Base-by-base conservation (phyloP, 1,284 basidiomycete genomes). In the Meira miltonrushii region DNA sequence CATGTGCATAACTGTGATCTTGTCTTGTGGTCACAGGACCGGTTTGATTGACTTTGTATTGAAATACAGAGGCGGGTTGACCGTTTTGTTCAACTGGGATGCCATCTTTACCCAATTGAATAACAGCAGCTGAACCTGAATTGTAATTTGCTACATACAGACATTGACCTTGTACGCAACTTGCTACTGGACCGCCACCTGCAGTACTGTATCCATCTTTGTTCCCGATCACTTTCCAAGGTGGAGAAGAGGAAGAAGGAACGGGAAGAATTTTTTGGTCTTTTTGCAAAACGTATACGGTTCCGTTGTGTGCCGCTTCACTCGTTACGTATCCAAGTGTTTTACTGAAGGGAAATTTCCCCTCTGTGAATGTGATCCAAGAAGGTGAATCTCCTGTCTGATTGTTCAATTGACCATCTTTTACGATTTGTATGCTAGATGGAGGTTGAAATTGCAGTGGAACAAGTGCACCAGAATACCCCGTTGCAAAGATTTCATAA, bases 1-100 rank as follows among this genome's bases (percentile, higher is more conserved):
- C 65, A 48, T 74, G 72, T 9, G 72, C 69, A 37, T 74, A 74
- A 13, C 57, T 59, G 17, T 67, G 62, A 44, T 69, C 66, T 58
- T 74, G 71, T 17, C 70, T 48, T 21, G 61, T 54, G 12, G 57
- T 33, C 5, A 74, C 71, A 1, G 72, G 69, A 10, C 71, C 72
- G 51, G 62, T 46, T 41, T 59, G 1, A 6, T 41, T 21, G 49
- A 15, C 2, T 54, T 57, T 39, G 40, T 70, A 71, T 39, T 72
- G 64, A 48, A 69, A 58, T 11, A 64, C 54, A 21, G 40, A 11
- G 33, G 39, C 15, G n/a, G 39, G n/a, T 61, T 4, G 3, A 15
- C 25, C 4, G 55, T 49, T 47, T 59, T 43, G 11, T 19, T 15
- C 5, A 25, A n/a, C 6, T 23, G 19, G 25, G 15, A 39, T n/a